A percentile compares a stretch with the other conserved stretches of the same genome.
Conservation (phyloP, 331 rosid genomes). For the Spiraea crenata region DNA sequence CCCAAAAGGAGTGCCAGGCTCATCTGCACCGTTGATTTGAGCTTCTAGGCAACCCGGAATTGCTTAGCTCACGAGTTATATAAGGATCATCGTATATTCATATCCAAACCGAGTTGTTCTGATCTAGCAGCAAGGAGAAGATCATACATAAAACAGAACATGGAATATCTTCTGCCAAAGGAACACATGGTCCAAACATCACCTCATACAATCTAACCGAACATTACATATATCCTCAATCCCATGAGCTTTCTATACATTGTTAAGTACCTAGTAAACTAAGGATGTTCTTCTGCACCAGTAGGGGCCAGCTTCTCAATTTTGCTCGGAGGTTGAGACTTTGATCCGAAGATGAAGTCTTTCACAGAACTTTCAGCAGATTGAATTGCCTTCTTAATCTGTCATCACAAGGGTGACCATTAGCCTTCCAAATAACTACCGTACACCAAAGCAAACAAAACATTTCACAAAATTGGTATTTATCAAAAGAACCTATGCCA, state of each 20-base stretch:
- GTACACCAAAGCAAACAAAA: background rate
- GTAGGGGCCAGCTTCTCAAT: conserved; percentile 37
- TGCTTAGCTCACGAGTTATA: background rate
- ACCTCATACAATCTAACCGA: background rate
- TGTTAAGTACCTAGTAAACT: conserved; percentile 14
- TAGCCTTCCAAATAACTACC: conserved; percentile 17
- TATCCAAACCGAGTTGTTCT: background rate
- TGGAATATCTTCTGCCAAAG: background rate
- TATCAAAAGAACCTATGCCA: conserved; percentile 8
- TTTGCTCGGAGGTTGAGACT: conserved; percentile 39
- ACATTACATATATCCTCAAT: conserved; percentile 19
- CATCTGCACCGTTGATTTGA: background rate
- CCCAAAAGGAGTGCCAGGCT: background rate
- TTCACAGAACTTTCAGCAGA: conserved; percentile 60
- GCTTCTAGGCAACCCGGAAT: background rate
- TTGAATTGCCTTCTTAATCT: conserved; percentile 65
- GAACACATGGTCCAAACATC: background rate
- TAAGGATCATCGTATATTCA: background rate
- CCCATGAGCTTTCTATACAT: conserved; percentile 28
- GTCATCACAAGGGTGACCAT: conserved; percentile 33
- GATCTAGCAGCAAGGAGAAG: background rate
- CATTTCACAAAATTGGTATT: background rate
- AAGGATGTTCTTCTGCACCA: conserved; percentile 44
- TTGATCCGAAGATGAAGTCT: conserved; percentile 63
- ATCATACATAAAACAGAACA: background rate